phyloP scores from a whole-genome alignment of 2,329 filamentous ascomycete genomes.

The Nemania sp. region DNA sequence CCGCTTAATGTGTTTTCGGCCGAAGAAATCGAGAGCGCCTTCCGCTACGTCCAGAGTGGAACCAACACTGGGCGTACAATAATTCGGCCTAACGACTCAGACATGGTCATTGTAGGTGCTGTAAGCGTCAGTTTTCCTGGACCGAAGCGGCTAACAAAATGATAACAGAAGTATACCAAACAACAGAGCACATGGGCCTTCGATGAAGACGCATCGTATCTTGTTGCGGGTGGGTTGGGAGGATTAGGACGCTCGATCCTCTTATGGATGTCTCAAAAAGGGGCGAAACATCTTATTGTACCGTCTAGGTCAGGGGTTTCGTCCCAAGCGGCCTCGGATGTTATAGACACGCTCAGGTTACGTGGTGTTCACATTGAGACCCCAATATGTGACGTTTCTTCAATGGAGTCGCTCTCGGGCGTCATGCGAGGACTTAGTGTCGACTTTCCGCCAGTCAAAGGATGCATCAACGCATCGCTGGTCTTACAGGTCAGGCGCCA shows the following conservation, averaged over 20 bases:
- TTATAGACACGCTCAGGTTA: constrained; percentile 31
- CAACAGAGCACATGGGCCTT: constrained; percentile 39
- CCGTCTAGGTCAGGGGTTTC: constrained; percentile 41
- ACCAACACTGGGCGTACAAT: background rate
- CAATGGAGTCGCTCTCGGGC: constrained; percentile 22
- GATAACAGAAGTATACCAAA: background rate
- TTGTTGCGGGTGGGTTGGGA: constrained; percentile 47
- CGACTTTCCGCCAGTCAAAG: no score
- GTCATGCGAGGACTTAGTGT: no score
- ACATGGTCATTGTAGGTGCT: background rate
- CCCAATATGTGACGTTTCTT: constrained; percentile 42
- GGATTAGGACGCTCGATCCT: constrained; percentile 45
- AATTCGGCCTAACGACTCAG: background rate
- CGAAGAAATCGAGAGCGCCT: background rate
- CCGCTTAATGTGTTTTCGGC: background rate
- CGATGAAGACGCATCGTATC: constrained; percentile 43
- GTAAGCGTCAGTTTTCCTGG: background rate
- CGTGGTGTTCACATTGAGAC: constrained; percentile 36
- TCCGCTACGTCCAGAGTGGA: background rate
- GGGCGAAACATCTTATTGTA: constrained; percentile 44
- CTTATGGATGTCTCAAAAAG: constrained; percentile 42
- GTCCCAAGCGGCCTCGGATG: constrained; percentile 27
- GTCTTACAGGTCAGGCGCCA: no score
- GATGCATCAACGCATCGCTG: no score
- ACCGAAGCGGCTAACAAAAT: background rate